Base-by-base conservation (phyloP, 176 grass and related monocot species). In the Saccharum officinarum region DNA sequence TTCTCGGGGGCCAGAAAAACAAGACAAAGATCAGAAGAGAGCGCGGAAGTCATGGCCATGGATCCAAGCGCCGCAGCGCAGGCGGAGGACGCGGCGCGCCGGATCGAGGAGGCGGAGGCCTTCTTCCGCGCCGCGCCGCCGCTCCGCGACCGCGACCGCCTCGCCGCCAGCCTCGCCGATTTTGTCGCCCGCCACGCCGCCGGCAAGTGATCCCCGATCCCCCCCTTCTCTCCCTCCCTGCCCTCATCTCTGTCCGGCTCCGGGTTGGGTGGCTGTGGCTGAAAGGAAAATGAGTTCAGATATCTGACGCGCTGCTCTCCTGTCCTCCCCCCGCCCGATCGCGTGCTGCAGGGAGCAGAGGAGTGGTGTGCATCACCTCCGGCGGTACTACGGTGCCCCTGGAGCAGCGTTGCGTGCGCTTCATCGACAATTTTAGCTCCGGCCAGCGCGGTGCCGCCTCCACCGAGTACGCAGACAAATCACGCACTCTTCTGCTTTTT, bases 341-440 rank as follows among this genome's bases (percentile, higher is more conserved):
- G 63, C 75, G 42, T 69, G 82, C 37, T 83, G 72, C 57, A 86
- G 88, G 79, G 45, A 46, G 36, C 69, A 12, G 87, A 20, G 77
- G 92, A 54, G 79, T 98, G 61, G 87, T 95, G 16, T 98, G 95
- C 54, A 63, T 98, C 76, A 98, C 92, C 74, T 98, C 91, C 63
- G 95, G 95, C 67, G 95, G 95, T 59, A 98, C 95, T 9, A 98
- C 95, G 36, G 93, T 98, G 79, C 95, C 95, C 10, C 85, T 98
- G 60, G 92, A 98, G 91, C 92, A 95, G 71, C 83, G 95, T 25
- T 98, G 95, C 72, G 95, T 98, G 50, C 91, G 92, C 7, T 98
- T 93, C 80, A 95, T 98, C 75, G 92, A 98, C 80, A 95, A 98
- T 75, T 98, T 95, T 71, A 90, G 89, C 80, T 98, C 95, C 60